These are phyloP conservation scores for Closterium sp. DNA, from an alignment of 139 green algal genomes.

Conservation along the genomic window DNA sequence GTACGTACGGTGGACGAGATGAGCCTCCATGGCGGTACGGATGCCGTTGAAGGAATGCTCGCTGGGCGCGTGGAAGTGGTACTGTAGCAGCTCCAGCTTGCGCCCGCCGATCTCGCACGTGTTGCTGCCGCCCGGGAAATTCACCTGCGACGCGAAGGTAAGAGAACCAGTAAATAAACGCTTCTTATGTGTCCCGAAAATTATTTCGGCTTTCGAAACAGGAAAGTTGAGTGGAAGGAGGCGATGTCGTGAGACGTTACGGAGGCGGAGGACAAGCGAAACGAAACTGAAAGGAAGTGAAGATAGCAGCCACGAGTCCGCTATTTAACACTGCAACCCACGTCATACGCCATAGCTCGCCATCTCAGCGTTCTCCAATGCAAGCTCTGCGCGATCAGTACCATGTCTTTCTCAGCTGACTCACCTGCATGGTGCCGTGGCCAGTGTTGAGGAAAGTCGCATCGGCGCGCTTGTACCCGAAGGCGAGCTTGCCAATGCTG, in stretches of 20 bases:
- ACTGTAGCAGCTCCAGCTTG: slow-evolving; percentile 74
- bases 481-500: neutral
- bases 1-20: slow-evolving; percentile 68
- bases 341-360: too few relatives aligned
- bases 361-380: too few relatives aligned
- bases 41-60: slow-evolving; percentile 73
- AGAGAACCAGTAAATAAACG: neutral
- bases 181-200: neutral
- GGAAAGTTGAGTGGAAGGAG: too few relatives aligned
- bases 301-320: too few relatives aligned
- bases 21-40: slow-evolving; percentile 70
- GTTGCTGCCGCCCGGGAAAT: slow-evolving; percentile 9
- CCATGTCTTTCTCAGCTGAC: neutral
- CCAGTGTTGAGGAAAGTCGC: slow-evolving; percentile 67
- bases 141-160: slow-evolving; percentile 1
- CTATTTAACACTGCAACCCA: too few relatives aligned
- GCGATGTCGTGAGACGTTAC: too few relatives aligned
- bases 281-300: too few relatives aligned
- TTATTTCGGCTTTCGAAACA: too few relatives aligned
- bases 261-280: too few relatives aligned
- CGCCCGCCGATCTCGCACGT: slow-evolving; percentile 28
- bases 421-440: slow-evolving; percentile 70
- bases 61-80: slow-evolving; percentile 78
- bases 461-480: slow-evolving; percentile 4
- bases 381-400: neutral